Evolutionary conservation across 106 monocot species (phyloP), one percentile per base, ranked within the genome.

Genomic region (Cymbidium sinense): DNA sequence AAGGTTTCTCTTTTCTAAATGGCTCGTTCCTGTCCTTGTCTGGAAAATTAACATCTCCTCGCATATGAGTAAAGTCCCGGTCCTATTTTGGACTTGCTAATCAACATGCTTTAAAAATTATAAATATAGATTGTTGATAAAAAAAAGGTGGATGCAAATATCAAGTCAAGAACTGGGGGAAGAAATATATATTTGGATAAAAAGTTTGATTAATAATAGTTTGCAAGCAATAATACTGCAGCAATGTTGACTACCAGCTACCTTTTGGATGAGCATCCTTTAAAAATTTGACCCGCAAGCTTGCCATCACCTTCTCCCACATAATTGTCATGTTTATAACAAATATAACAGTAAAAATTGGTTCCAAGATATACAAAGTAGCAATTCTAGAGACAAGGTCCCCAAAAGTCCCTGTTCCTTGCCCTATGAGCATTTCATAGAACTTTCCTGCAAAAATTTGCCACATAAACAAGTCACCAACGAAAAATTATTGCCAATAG

Each of bases 251-350:
- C 0, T 47, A 12, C 9, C 9, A 47, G 19, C 37, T 87, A 94
- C 96, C 96, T 91, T 96, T 76, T 98, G 91, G 44, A 90, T 80
- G 43, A 98, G 80, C 80, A 98, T 88, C 58, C 94, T 91, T 86
- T 82, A 71, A 94, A 98, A 78, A 98, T 84, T 77, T 87, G 96
- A 31, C 84, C 78, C 94, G 88, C 29, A 98, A 70, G 81, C 85
- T 94, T 70, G 87, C 78, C 96, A 98, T 98, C 51, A 92, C 90
- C 64, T 87, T 90, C 79, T 98, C 96, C 96, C 96, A 98, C 70
- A 94, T 86, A 50, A 70, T 87, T 18, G 93, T 94, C 96, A 98
- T 86, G 79, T 98, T 98, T 77, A 88, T 76, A 70, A 98, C 81
- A 83, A 88, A 98, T 43, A 86, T 77, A 29, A 98, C 77, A 30